Evolutionary conservation across 2,329 filamentous ascomycete species (phyloP), one percentile per base, ranked within the genome.

Genomic region (Clonostachys chloroleuca): DNA sequence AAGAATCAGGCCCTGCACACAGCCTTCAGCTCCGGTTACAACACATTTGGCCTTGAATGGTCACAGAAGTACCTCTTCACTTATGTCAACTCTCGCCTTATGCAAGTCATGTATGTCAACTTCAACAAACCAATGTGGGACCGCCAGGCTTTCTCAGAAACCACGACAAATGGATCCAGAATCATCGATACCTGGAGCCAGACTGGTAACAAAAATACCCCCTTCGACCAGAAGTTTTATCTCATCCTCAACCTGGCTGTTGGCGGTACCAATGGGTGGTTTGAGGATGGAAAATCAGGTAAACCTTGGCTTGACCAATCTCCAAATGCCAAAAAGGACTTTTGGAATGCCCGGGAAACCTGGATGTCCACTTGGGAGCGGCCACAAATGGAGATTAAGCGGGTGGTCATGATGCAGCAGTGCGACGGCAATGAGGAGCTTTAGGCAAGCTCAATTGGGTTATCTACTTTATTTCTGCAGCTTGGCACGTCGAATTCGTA

Each of bases 11-110:
- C 87, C 12, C 74, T 90, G 33, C 89, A 90, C 69, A 88, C 84
- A 6, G 89, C 86, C 2, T 95, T 86, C 64, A 67, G 83, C 34
- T 67, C 72, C 2, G 78, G 68, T 20, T 89, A 83, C 70, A 87
- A 95, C 70, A 89, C 80, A 0, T 95, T 84, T 58, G 89, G 89
- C 13, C 66, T 95, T 3, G 89, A 95, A 67, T 95, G 89, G 89
- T 90, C 83, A 45, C 80, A 92, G 56, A 92, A 92, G 65, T 94
- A 95, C 64, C 72, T 94, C 50, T 95, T 92, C 71, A 92, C 87
- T 20, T 95, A 91, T 62, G 77, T 95, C 70, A 86, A 94, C 74
- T 86, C 80, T 42, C 84, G 87, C 12, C 79, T 95, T 17, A 73
- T 91, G 30, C 88, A 92, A 63, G 87, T 92, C 45, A 76, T 90